These are phyloP conservation scores for Penicillium sp. DNA, from an alignment of 2,329 filamentous ascomycete genomes.

Conservation along the genomic window DNA sequence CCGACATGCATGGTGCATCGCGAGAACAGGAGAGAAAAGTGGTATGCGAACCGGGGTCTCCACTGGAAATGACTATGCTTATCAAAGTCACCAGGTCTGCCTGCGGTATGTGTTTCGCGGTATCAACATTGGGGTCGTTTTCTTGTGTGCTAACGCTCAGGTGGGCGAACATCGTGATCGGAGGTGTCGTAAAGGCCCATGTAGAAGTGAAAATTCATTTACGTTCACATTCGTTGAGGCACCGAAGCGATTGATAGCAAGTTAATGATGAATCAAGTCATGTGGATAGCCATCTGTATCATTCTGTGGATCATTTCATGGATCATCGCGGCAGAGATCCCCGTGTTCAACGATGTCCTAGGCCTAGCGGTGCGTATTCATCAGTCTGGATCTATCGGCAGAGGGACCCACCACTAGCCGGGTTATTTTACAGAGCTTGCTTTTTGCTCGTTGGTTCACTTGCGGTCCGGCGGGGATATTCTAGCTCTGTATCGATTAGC, in stretches of 20 bases:
- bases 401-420: slow-evolving; percentile 19
- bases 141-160: background rate
- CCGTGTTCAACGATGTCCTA: slow-evolving; percentile 67
- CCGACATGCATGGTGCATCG: too few species aligned
- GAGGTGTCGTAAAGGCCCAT: slow-evolving; percentile 68
- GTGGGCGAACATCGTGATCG: slow-evolving; percentile 59
- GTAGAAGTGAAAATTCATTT: slow-evolving; percentile 68
- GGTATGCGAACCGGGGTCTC: too few species aligned
- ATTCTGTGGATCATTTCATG: slow-evolving; percentile 62
- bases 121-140: background rate
- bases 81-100: slow-evolving; percentile 29
- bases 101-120: slow-evolving; percentile 50
- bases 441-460: slow-evolving; percentile 68
- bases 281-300: slow-evolving; percentile 61
- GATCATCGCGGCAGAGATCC: slow-evolving; percentile 68
- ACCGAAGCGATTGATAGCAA: slow-evolving; percentile 55
- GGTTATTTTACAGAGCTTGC: slow-evolving; percentile 42
- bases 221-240: slow-evolving; percentile 62
- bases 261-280: slow-evolving; percentile 52
- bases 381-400: background rate
- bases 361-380: slow-evolving; percentile 54
- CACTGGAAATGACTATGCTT: too few species aligned
- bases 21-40: too few species aligned
- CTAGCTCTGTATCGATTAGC: slow-evolving; percentile 35
- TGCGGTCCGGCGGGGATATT: slow-evolving; percentile 38